Base-by-base conservation (phyloP, 2,329 filamentous ascomycete species). In the Exophiala calicioides region DNA sequence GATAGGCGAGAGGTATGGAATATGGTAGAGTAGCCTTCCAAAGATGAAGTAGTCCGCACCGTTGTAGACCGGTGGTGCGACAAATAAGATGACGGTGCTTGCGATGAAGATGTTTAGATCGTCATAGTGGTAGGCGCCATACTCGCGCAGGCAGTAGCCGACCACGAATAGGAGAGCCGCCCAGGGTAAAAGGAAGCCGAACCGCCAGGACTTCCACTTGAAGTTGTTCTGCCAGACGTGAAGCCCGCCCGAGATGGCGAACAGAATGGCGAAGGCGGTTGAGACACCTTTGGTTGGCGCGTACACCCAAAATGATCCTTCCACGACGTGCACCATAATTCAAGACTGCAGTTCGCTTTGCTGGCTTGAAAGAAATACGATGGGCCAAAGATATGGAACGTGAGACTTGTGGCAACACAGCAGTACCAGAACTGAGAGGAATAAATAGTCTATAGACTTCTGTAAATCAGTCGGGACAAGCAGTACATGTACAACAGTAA, bases 41-140 rank as follows among this genome's bases (percentile, higher is more conserved):
- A 80, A 66, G 44, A 78, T 77, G 26, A 77, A 67, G 56, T 77
- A 80, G 44, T 77, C 78, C 41, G 67, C 66, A 5, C 63, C 65
- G 48, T 70, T 66, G 33, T 71, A 71, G 29, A 72, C 65, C 7
- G 68, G 68, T 12, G 69, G 68, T 12, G 62, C 69, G 36, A 63
- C 63, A 35, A 71, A 62, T 7, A 71, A 59, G 4, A 71, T 57
- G 9, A 69, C 67, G 7, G 60, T 62, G 44, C 65, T 68, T 2
- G 68, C 58, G 20, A 72, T 70, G 46, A 61, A 72, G 6, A 71
- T 41, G 1, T 44, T 44, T 8, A 71, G 39, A 29, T 69, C 62
- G 32, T 60, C 61, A 59, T 64, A 68, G 30, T 65, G 55, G 34
- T 57, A 66, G 19, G 67, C 65, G 16, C 61, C 66, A 29, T 69